Base-by-base conservation (phyloP, 1,139 yeast genomes). In the Protomyces arabidopsidicola region DNA sequence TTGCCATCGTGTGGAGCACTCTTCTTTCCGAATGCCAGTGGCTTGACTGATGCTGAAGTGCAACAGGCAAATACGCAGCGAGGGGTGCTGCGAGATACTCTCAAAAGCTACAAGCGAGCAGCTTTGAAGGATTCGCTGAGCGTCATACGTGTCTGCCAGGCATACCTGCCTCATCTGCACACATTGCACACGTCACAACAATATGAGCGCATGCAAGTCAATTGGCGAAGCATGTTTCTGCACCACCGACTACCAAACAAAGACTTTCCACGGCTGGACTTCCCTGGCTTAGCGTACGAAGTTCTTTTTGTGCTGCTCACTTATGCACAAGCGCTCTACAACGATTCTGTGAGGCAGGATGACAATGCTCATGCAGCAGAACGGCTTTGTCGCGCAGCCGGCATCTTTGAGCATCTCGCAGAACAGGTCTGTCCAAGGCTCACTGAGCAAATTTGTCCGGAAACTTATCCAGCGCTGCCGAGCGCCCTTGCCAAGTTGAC, bases 1-100 rank as follows among this genome's bases (percentile, higher is more conserved):
- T 16, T 58, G 45, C 62, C 62, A 2, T 51, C 62, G 20, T 51
- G 56, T 6, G 62, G 62, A 2, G 62, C 62, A 6, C 53, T 58
- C 56, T 58, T 34, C 34, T 58, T 58, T 20, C 31, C 55, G 14
- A n/a, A 18, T 16, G 52, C 31, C 9, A 16, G 34, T 42, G 22
- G 12, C 3, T 5, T 18, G 18, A 4, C 20, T 14, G 55, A 31
- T 8, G 10, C 39, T 8, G n/a, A 31, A 12, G 31, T 60, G 20
- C n/a, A 22, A n/a, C 24, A 39, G 22, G 53, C 58, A 8, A 60
- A 45, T 14, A 45, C 27, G 12, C 63, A 53, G 14, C 58, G 63
- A 16, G 63, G 57, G 16, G 57, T 35, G 3, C 42, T 60, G 8
- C 58, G 63, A 14, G 63, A 60, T 39, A 45, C 45, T n/a, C 58